These are phyloP conservation scores for Clohesyomyces aquaticus DNA, from an alignment of 495 filamentous ascomycete genomes.

Conservation along the genomic window DNA sequence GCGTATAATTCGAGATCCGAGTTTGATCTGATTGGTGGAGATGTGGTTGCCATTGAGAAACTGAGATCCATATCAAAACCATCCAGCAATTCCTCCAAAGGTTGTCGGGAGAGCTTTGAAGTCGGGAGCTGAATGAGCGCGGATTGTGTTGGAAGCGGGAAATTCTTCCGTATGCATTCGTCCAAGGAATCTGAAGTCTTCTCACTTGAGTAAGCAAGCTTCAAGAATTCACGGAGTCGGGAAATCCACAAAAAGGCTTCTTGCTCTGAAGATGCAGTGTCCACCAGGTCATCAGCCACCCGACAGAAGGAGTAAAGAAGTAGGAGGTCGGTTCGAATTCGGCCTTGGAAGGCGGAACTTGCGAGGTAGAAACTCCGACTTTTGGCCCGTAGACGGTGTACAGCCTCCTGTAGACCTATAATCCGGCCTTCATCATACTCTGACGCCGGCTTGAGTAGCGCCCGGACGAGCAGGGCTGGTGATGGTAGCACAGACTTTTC, in stretches of 20 bases:
- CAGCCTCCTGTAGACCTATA: slow-evolving; percentile 58
- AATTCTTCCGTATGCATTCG: slow-evolving; percentile 49
- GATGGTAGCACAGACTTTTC: slow-evolving; percentile 49
- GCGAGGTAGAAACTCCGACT: slow-evolving; percentile 72
- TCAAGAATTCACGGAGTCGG: slow-evolving; percentile 57
- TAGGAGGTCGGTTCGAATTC: slow-evolving; percentile 66
- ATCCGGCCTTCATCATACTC: slow-evolving; percentile 58
- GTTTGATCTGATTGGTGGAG: slow-evolving; percentile 56
- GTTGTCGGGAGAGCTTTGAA: slow-evolving; percentile 54
- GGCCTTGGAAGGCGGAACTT: slow-evolving; percentile 63
- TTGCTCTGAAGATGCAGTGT: slow-evolving; percentile 53
- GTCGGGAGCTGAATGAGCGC: slow-evolving; percentile 60
- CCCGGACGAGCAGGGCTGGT: slow-evolving; percentile 52
- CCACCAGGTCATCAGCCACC: slow-evolving; percentile 70
- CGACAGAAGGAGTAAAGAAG: slow-evolving; percentile 73
- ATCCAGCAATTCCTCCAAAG: slow-evolving; percentile 61
- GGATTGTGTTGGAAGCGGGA: slow-evolving; percentile 53
- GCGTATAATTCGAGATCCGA: slow-evolving; percentile 63
- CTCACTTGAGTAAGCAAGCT: slow-evolving; percentile 45
- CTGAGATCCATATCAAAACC: slow-evolving; percentile 66
- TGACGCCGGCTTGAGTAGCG: slow-evolving; percentile 49
- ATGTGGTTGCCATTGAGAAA: slow-evolving; percentile 45
- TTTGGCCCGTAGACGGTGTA: slow-evolving; percentile 57
- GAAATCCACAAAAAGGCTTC: slow-evolving; percentile 57
- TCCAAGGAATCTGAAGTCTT: slow-evolving; percentile 34